These are phyloP conservation scores for Eucalyptus tenuipes DNA, from an alignment of 345 rosid species.

Conservation along the genomic window DNA sequence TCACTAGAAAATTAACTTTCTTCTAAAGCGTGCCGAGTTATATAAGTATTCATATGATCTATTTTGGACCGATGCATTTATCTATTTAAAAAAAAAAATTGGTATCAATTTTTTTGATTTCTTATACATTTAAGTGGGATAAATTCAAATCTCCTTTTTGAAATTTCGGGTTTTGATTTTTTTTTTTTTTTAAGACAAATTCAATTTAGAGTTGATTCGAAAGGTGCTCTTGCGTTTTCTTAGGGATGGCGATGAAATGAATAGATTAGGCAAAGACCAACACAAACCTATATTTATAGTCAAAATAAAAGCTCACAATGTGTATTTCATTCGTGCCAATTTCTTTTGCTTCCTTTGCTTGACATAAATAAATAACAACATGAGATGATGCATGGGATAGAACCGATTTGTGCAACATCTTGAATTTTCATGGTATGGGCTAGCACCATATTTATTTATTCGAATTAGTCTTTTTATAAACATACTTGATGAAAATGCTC, in stretches of 20 bases:
- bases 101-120: background rate
- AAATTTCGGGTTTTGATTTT: background rate
- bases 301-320: background rate
- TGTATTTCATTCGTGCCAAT: background rate
- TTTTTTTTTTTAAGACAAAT: background rate
- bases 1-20: background rate
- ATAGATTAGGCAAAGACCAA: background rate
- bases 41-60: background rate
- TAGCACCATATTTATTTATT: background rate
- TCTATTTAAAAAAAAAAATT: background rate
- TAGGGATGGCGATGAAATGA: background rate
- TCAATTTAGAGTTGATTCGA: background rate
- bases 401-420: background rate
- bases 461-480: background rate
- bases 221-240: background rate
- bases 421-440: fast-evolving
- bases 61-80: background rate
- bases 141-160: background rate
- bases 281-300: background rate
- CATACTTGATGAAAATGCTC: background rate
- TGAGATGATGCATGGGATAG: background rate
- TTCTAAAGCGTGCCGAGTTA: fast-evolving
- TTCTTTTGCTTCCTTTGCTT: background rate
- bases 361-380: background rate
- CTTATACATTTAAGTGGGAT: background rate